Base-by-base conservation (phyloP, 805 yeast genomes). In the Kluyveromyces siamensis region DNA sequence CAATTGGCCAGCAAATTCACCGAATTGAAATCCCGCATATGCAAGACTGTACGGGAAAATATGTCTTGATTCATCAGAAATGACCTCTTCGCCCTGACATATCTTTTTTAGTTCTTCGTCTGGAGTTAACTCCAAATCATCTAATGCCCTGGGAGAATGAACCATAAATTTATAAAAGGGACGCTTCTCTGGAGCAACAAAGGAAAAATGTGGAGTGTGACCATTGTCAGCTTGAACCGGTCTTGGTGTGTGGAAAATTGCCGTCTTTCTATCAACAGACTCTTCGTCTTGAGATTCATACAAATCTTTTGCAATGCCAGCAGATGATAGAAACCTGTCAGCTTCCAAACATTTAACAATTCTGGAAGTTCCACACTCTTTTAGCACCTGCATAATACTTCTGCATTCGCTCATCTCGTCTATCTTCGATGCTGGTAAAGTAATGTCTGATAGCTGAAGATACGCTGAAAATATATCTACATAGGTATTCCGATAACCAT, bases 11-110 rank as follows among this genome's bases (percentile, higher is more conserved):
- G 97, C 97, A 79, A 91, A 91, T 54, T 79, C 80, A 2, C 99
- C 98, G 71, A 93, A 91, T 61, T 91, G 99, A 74, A 84, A 88
- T 1, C 99, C 99, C 1, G 98, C 96, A 65, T 91, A 91, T 0
- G 91, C 87, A 64, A 85, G 90, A 11, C 96, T 79, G 66, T 85
- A 91, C 0, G 99, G 98, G 55, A 79, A 79, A 1, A 84, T 75
- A 6, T 62, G 59, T 8, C 60, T 73, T 6, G 59, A 55, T 13
- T 57, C 60, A 33, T 73, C 71, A 16, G 69, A 69, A 37, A 66
- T 57, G 1, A 75, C 54, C n/a, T 66, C 57, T 38, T 77, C 70
- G 1, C 97, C 97, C 49, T 81, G 72, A 4, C 85, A 78, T 2
- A 86, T 65, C 27, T 74, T 67, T 48, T 72, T 74, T 54, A 77